Evolutionary conservation across 1,139 yeast species (phyloP), one percentile per base, ranked within the genome.

Genomic region (Suhomyces panamericanus): DNA sequence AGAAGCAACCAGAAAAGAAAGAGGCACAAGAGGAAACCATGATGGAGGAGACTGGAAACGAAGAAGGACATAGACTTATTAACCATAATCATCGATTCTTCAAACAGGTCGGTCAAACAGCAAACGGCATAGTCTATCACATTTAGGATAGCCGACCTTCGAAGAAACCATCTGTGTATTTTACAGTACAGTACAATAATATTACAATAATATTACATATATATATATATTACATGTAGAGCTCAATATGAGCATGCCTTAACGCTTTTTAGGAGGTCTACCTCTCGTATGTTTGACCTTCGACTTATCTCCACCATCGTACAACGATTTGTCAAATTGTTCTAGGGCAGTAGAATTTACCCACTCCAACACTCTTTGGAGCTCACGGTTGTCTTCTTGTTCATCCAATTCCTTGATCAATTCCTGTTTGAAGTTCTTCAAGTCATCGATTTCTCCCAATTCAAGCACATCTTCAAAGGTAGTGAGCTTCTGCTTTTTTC

Each of bases 301-400:
- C 17, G 54, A 42, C 49, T 62, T 70, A 49, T 72, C 77, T 10
- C 77, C 79, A n/a, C 86, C 87, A 14, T 81, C 85, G 50, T 79
- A 82, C 47, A 82, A 77, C 0, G 77, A 64, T 51, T 72, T 72
- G 6, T 81, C 86, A 26, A 71, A 65, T 38, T 63, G 58, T 13
- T 80, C 84, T 20, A 73, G 55, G 1, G 87, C 86, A 14, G 70
- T 63, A 7, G 81, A 73, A 54, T 83, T 83, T 24, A 80, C 81
- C 88, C 88, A 83, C 48, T 78, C 81, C 4, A 72, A 56, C 22
- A 80, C 80, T 43, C 83, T 61, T 24, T 69, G 66, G 37, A 69
- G 57, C 46, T 73, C 80, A 42, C 75, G 65, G 15, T 72, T 71
- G 27, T 64, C 60, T 42, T 60, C 59, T 49, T 71, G 56, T 8